phyloP scores from a whole-genome alignment of 805 yeast species.

The Suhomyces sp. region DNA sequence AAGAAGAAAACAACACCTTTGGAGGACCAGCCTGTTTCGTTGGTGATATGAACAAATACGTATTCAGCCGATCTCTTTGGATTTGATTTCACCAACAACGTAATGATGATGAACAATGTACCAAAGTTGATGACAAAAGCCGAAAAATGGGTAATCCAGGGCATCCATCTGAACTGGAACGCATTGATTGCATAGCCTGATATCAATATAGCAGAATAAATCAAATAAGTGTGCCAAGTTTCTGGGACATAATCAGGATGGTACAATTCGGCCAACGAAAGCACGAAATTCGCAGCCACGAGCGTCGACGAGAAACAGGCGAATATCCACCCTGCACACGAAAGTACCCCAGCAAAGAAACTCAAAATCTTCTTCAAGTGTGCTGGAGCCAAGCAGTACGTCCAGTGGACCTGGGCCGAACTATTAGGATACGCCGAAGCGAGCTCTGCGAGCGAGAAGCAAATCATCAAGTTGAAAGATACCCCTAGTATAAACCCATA shows the following conservation, averaged over 20 bases:
- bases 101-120: slow-evolving; percentile 30
- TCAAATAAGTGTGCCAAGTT: slow-evolving; percentile 17
- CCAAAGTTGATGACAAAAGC: slow-evolving; percentile 21
- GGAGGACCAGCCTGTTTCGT: slow-evolving; percentile 29
- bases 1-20: slow-evolving; percentile 37
- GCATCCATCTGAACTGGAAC: slow-evolving; percentile 10
- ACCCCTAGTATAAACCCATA: slow-evolving; percentile 20
- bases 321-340: slow-evolving; percentile 25
- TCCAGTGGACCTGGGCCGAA: slow-evolving; percentile 36
- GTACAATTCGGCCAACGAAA: slow-evolving; percentile 15
- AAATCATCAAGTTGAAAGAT: slow-evolving; percentile 14
- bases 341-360: slow-evolving; percentile 27
- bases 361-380: slow-evolving; percentile 21
- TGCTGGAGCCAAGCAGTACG: slow-evolving; percentile 25
- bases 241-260: slow-evolving; percentile 16
- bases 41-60: slow-evolving; percentile 22
- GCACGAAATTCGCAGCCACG: slow-evolving; percentile 15
- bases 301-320: slow-evolving; percentile 18
- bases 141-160: slow-evolving; percentile 14
- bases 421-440: slow-evolving; percentile 33
- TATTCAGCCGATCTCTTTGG: slow-evolving; percentile 31
- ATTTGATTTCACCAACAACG: slow-evolving; percentile 35
- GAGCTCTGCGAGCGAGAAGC: slow-evolving; percentile 25
- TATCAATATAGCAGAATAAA: slow-evolving; percentile 11
- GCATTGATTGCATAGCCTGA: slow-evolving; percentile 4